Evolutionary conservation across 2,329 filamentous ascomycete genomes (phyloP).

Genomic region (Verticillium nubilum): DNA sequence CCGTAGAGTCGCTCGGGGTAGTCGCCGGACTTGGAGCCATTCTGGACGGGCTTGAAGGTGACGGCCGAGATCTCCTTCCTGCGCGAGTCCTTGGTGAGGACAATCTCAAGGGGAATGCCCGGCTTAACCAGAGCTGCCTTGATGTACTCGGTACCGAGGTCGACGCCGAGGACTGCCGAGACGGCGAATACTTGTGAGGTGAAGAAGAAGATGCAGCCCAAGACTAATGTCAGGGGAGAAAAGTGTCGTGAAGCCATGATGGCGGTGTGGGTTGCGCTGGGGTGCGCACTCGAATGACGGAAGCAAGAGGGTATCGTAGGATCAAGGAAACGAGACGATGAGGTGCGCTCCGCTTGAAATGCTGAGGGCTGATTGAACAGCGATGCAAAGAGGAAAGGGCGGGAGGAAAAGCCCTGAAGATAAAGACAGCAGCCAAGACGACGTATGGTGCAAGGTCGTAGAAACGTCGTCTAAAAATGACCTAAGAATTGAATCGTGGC

Average conservation of each 20-base stretch:
- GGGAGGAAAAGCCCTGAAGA: background rate
- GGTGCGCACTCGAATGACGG: background rate
- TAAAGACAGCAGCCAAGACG: background rate
- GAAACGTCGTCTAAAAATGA: background rate
- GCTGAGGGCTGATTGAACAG: background rate
- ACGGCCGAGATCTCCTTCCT: constrained; percentile 90
- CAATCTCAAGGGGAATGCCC: constrained; percentile 93
- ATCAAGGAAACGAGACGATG: background rate
- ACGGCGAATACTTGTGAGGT: constrained; percentile 45
- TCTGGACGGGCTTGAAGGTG: constrained; percentile 82
- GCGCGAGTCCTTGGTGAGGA: constrained; percentile 95
- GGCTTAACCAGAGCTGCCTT: constrained; percentile 96
- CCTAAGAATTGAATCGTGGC: background rate
- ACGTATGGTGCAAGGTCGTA: background rate
- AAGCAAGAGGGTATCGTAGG: background rate
- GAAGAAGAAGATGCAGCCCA: constrained; percentile 36
- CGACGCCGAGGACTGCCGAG: constrained; percentile 81
- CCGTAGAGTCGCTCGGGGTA: constrained; percentile 92
- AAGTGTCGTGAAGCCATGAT: background rate
- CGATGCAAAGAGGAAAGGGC: background rate
- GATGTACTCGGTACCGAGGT: constrained; percentile 94
- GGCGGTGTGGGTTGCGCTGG: background rate
- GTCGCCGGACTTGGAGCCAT: constrained; percentile 53
- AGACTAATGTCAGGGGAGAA: constrained; percentile 31
- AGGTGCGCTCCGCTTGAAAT: background rate